Percentiles rank a stretch among this genome's conserved stretches.
These are phyloP conservation scores for Alliaria petiolata DNA, from an alignment of 345 rosid genomes.

Conservation along the genomic window DNA sequence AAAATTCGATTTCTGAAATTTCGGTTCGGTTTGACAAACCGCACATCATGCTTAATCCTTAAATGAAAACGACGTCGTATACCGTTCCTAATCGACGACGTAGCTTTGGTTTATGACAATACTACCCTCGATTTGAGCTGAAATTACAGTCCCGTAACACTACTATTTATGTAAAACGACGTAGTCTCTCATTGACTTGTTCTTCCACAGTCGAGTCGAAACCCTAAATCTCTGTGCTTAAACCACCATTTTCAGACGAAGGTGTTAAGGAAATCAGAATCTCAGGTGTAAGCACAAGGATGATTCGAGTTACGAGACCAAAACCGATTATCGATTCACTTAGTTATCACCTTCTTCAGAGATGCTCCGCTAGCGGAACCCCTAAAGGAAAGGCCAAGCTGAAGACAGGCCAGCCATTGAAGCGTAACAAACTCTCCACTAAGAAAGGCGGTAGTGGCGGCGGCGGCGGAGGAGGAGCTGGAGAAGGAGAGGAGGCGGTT, in stretches of 20 bases:
- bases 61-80: no score
- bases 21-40: background rate
- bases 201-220: conserved; percentile 14
- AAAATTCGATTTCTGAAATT: background rate
- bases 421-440: conserved; percentile 52
- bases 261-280: background rate
- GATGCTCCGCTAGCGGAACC: conserved; percentile 67
- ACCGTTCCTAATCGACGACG: no score
- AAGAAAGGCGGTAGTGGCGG: conserved; percentile 43
- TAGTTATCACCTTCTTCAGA: conserved; percentile 47
- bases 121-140: no score
- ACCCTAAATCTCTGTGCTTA: conserved; percentile 24
- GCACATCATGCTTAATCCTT: no score
- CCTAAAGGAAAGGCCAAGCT: conserved; percentile 68
- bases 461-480: background rate
- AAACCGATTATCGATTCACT: conserved; percentile 32
- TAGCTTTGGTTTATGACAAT: background rate
- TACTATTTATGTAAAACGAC: background rate
- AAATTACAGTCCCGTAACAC: background rate
- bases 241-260: conserved; percentile 6
- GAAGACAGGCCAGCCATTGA: conserved; percentile 51
- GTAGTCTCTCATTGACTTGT: background rate
- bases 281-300: conserved; percentile 9
- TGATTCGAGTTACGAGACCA: conserved; percentile 45
- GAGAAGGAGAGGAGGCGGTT: conserved; percentile 23